Conservation (phyloP, 306 rosid genomes). For the Geum urbanum region DNA sequence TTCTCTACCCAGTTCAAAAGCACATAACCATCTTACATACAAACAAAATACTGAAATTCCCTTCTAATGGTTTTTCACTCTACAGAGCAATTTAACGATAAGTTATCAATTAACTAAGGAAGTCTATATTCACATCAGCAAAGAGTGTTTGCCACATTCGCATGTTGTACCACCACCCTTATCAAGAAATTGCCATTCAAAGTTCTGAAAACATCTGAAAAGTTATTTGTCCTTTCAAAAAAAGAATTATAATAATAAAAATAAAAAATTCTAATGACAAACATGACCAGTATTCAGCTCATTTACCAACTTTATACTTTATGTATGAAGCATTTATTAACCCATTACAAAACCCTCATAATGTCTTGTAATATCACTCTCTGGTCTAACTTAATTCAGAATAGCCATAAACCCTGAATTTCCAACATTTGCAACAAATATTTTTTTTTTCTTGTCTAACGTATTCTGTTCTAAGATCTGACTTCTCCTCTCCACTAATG, state of each 20-base stretch:
- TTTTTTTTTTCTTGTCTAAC: too few species aligned
- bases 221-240: too few species aligned
- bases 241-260: too few species aligned
- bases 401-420: not conserved
- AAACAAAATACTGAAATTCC: not conserved
- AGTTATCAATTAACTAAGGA: too few species aligned
- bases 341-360: not conserved
- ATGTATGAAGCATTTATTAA: not conserved
- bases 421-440: too few species aligned
- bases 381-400: not conserved
- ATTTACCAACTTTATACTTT: not conserved
- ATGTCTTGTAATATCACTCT: not conserved
- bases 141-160: not conserved
- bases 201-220: not conserved
- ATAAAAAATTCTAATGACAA: too few species aligned
- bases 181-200: not conserved
- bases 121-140: too few species aligned
- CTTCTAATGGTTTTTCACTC: not conserved
- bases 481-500: too few species aligned
- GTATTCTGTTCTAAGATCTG: too few species aligned
- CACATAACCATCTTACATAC: not conserved
- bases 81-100: not conserved
- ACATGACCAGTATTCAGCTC: not conserved
- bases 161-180: not conserved
- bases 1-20: not conserved